Base-by-base conservation (phyloP, 352 stramenopile genomes). In the Pythium grandisporangium region DNA sequence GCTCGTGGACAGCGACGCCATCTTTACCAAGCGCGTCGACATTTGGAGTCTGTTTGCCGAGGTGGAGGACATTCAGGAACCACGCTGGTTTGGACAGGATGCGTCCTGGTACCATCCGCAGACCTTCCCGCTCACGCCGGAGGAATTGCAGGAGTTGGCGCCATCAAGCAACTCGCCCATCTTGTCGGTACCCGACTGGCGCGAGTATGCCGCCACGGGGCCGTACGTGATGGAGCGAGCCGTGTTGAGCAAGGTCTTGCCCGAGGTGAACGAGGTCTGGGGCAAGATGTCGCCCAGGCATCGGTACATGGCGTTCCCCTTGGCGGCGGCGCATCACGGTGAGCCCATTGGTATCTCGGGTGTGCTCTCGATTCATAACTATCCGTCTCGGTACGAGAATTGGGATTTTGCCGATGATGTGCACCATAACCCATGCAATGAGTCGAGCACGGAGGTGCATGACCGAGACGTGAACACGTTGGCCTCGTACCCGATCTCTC, bases 381-480 rank as follows among this genome's bases (percentile, higher is more conserved):
- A 90, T 42, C 59, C 71, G 17, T 93, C 76, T 36, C 76, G 78
- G 4, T 89, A 86, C 43, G 76, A 90, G 46, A 90, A 93, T 59
- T 93, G 79, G 79, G 76, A 93, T 42, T 88, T 90, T 48, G 76
- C 74, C 4, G 79, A 93, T 39, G 72, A 90, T 33, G 66, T 86
- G 35, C 68, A 81, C 45, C 60, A 78, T 56, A 90, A 93, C 30
- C 79, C 76, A 5, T 83, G 73, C 49, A 66, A 66, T n/a, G 62
- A 75, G 37, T 59, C 36, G 0, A 54, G 61, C 0, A n/a, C n/a
- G n/a, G n/a, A n/a, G n/a, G n/a, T n/a, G n/a, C n/a, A n/a, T n/a
- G 35, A 58, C 29, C 40, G 41, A 5, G 43, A 54, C 5, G 58
- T 70, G 33, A 50, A 81, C n/a, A 70, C 66, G 8, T 37, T 89